phyloP scores from a whole-genome alignment of 805 yeast species.

The Brettanomyces anomalus region DNA sequence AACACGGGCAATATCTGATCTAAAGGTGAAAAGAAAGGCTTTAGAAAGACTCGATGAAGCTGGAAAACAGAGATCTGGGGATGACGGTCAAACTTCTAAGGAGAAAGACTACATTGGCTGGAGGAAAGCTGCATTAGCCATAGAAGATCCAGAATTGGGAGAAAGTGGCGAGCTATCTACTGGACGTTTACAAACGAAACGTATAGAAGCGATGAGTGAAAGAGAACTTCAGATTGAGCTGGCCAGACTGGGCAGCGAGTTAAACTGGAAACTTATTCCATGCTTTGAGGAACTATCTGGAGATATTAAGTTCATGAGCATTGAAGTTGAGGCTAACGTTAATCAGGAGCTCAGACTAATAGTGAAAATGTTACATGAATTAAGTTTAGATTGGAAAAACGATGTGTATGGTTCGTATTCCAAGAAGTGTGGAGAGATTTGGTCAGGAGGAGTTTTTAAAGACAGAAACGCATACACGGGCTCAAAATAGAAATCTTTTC shows the following conservation, averaged over 20 bases:
- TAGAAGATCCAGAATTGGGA: constrained; percentile 1
- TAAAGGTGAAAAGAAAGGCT: constrained; percentile 11
- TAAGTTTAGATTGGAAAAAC: constrained; percentile 18
- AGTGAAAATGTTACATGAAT: constrained; percentile 7
- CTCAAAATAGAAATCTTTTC: no score
- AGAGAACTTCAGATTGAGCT: constrained; percentile 16
- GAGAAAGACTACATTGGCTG: background rate
- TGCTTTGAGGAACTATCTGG: constrained; percentile 33
- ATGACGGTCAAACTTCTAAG: background rate
- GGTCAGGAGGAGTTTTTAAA: constrained; percentile 9
- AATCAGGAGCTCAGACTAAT: constrained; percentile 13
- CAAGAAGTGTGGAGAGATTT: constrained; percentile 16
- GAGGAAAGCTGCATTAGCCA: constrained; percentile 5
- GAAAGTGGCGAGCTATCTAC: constrained; percentile 6
- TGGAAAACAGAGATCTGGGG: constrained; percentile 3
- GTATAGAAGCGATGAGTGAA: constrained; percentile 12
- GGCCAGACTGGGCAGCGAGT: constrained; percentile 13
- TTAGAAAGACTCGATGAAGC: constrained; percentile 7
- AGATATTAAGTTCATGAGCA: constrained; percentile 36
- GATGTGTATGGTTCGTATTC: constrained; percentile 18
- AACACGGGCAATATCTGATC: constrained; percentile 20
- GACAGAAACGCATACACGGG: background rate
- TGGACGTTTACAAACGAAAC: constrained; percentile 5
- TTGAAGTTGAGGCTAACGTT: constrained; percentile 33
- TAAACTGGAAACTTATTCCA: constrained; percentile 36